Conservation (phyloP, 495 filamentous ascomycete genomes). For the Penicilliopsis zonata region DNA sequence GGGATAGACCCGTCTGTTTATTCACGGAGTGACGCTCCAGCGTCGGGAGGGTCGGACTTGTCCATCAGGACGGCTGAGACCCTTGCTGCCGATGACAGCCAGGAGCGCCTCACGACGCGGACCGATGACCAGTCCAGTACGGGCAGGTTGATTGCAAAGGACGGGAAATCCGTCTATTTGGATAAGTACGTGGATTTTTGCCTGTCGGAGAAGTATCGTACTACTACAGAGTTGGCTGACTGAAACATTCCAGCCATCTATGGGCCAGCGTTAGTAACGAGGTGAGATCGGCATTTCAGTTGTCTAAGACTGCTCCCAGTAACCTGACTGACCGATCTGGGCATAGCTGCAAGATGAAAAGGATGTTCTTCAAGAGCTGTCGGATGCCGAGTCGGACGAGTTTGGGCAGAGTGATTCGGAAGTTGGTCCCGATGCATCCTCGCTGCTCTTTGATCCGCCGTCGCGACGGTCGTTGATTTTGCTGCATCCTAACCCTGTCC, state of each 20-base stretch:
- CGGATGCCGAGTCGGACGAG: too few relatives aligned
- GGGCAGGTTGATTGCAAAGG: constrained; percentile 21
- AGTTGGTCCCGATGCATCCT: constrained; percentile 11
- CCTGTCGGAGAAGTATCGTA: constrained; percentile 4
- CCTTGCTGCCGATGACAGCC: too few relatives aligned
- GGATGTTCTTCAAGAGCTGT: constrained; percentile 21
- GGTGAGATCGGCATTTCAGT: constrained; percentile 14
- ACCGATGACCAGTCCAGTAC: constrained; percentile 3
- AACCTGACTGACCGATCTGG: constrained; percentile 1
- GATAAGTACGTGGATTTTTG: constrained; percentile 21
- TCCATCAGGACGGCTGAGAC: too few relatives aligned
- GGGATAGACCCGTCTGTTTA: constrained; percentile 29
- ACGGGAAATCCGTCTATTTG: constrained; percentile 35
- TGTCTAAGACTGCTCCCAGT: background rate
- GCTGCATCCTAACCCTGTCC: constrained; percentile 53
- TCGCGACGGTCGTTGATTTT: constrained; percentile 8
- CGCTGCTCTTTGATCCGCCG: constrained; percentile 11
- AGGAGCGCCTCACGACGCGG: too few relatives aligned
- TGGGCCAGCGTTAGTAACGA: constrained; percentile 42
- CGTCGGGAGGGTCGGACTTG: too few relatives aligned
- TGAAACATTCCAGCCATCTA: constrained; percentile 18
- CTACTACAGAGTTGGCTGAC: background rate
- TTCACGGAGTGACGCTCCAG: too few relatives aligned
- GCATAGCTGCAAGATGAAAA: constrained; percentile 35
- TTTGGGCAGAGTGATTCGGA: too few relatives aligned